phyloP scores from a whole-genome alignment of 345 rosid genomes.

The Acer campestre region DNA sequence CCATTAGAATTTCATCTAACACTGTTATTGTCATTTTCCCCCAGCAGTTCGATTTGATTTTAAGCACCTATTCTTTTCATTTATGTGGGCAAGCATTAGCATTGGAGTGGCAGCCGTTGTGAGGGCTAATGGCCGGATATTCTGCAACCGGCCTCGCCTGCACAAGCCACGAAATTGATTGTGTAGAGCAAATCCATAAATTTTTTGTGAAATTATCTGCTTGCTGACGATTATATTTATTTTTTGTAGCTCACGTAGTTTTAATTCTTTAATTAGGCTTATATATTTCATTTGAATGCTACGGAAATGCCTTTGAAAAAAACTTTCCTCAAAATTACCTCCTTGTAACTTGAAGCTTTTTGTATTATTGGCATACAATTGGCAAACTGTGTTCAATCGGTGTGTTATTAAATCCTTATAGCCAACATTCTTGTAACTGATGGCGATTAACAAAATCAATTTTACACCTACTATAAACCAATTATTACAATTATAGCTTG shows the following conservation, averaged over 20 bases:
- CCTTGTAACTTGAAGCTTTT: not conserved
- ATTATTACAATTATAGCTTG: no score
- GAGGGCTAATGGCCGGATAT: conserved; percentile 81
- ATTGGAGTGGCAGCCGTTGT: conserved; percentile 58
- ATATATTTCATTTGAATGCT: not conserved
- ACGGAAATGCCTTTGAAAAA: no score
- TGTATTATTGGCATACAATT: not conserved
- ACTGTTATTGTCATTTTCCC: no score
- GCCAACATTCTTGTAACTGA: not conserved
- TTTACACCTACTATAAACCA: no score
- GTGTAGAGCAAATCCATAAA: not conserved
- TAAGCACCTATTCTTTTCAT: conserved; percentile 61
- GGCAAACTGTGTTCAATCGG: not conserved
- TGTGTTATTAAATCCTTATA: no score
- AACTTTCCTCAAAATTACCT: no score
- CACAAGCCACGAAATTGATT: conserved; percentile 69
- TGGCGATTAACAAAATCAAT: no score
- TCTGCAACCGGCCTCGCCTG: conserved; percentile 94
- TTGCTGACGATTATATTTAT: conserved; percentile 20
- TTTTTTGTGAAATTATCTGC: not conserved
- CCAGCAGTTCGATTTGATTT: conserved; percentile 63
- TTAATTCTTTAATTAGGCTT: not conserved
- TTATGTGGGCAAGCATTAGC: conserved; percentile 68
- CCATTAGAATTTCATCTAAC: no score
- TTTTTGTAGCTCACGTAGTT: not conserved